Conservation (phyloP, 176 grass and related monocot genomes). For the Oryza nivara region DNA sequence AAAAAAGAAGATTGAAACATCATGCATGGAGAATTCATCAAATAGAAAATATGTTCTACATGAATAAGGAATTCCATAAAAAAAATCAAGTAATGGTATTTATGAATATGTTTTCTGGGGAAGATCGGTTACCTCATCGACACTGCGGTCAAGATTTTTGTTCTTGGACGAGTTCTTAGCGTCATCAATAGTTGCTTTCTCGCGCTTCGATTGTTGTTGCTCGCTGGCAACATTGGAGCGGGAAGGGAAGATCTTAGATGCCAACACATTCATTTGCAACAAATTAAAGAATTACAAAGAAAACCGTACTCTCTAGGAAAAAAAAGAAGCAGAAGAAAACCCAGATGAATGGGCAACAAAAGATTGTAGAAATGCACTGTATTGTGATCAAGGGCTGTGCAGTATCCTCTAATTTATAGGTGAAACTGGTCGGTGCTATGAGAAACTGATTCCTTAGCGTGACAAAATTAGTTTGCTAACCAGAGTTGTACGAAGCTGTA, state of each 20-base stretch:
- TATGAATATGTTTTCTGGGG: background rate
- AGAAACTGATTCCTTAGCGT: background rate
- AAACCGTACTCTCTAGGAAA: background rate
- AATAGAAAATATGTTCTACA: background rate
- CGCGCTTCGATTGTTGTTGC: background rate
- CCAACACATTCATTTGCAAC: constrained; percentile 43
- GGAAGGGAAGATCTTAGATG: constrained; percentile 38
- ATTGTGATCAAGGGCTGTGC: background rate
- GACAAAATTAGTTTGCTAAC: constrained; percentile 7
- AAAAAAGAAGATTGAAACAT: background rate
- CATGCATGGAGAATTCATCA: too few relatives aligned
- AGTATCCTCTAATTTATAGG: constrained; percentile 12
- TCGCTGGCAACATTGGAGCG: background rate
- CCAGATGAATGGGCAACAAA: background rate
- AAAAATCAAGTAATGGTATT: background rate
- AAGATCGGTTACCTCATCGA: constrained; percentile 21
- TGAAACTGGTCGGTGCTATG: background rate
- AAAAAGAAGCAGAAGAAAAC: background rate
- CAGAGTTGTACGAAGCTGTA: background rate
- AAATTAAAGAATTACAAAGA: background rate
- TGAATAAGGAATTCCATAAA: background rate
- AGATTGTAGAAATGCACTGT: background rate
- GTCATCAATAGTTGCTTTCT: background rate
- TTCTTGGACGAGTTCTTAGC: background rate
- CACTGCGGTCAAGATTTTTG: background rate